Evolutionary conservation across 2,329 filamentous ascomycete species (phyloP), one percentile per base, ranked within the genome.

Genomic region (Hypoxylon sp.): DNA sequence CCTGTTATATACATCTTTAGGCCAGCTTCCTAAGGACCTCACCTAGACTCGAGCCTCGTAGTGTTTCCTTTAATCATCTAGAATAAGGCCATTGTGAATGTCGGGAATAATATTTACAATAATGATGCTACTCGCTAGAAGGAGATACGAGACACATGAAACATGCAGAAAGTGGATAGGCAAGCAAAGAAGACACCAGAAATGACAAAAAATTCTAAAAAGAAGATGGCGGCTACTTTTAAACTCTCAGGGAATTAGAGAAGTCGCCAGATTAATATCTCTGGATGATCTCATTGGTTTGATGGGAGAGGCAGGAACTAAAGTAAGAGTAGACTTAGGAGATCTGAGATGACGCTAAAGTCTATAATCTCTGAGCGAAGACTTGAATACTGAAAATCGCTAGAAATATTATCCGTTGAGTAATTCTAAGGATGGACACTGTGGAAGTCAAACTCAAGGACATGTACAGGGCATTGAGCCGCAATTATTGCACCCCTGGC

Each of bases 31-130:
- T 49, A 4, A 34, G 9, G 9, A 17, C 17, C 3, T 23, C 21
- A 32, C n/a, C 7, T 11, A 19, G 9, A 41, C 34, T 62, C 36
- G 38, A 58, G 2, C 6, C 23, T 32, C 1, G 46, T 41, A 48
- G 58, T 48, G 21, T 43, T 32, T 32, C 19, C 57, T 43, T 43
- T 53, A 17, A 59, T 55, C 11, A 43, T 45, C 59, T 46, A 66
- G 63, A 62, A 63, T 49, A 63, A 63, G 25, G 32, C 32, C 11
- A 63, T 59, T 59, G 25, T 55, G 13, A 5, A 21, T 21, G 30
- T 55, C 32, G 38, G 62, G 57, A 43, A 66, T 11, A 50, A 45
- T 48, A 28, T 3, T 9, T 6, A 14, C 14, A 14, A 17, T 32
- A 48, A 3, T 11, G n/a, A 2, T 46, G 23, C 10, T 30, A 53